A percentile compares a stretch with the other conserved stretches of the same genome.
Conservation (phyloP, 768 basidiomycete species). For the Brasilioporus rufonigricans region DNA sequence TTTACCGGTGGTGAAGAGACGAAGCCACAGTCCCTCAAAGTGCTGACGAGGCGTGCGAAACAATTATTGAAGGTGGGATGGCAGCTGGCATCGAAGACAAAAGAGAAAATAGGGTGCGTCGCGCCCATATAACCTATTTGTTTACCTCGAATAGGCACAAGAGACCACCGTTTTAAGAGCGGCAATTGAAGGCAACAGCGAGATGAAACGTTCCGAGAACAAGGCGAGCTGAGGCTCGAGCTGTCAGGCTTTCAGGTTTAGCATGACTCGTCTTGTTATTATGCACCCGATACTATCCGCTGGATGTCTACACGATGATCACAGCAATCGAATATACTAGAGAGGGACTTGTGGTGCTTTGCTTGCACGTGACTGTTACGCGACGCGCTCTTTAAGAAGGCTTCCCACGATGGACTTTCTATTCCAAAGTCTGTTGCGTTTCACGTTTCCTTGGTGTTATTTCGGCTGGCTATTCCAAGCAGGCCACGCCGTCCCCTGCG, state of each 20-base stretch:
- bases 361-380: conserved; percentile 37
- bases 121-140: conserved; percentile 1
- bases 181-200: background rate
- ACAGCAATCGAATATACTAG: background rate
- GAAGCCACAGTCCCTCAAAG: background rate
- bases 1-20: background rate
- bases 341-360: conserved; percentile 13
- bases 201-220: conserved; percentile 9
- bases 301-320: background rate
- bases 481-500: conserved; percentile 14
- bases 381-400: conserved; percentile 37
- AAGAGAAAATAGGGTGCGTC: background rate
- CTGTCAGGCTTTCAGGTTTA: background rate
- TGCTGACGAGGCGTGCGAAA: conserved; percentile 7
- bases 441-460: conserved; percentile 26
- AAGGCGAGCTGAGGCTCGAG: background rate
- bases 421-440: conserved; percentile 25
- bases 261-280: background rate
- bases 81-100: background rate
- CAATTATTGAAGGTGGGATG: background rate
- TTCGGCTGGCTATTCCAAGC: conserved; percentile 16
- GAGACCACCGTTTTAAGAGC: conserved; percentile 1
- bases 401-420: conserved; percentile 30
- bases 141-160: background rate
- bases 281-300: background rate